phyloP scores from a whole-genome alignment of 495 filamentous ascomycete species.

The Penicillium steckii region DNA sequence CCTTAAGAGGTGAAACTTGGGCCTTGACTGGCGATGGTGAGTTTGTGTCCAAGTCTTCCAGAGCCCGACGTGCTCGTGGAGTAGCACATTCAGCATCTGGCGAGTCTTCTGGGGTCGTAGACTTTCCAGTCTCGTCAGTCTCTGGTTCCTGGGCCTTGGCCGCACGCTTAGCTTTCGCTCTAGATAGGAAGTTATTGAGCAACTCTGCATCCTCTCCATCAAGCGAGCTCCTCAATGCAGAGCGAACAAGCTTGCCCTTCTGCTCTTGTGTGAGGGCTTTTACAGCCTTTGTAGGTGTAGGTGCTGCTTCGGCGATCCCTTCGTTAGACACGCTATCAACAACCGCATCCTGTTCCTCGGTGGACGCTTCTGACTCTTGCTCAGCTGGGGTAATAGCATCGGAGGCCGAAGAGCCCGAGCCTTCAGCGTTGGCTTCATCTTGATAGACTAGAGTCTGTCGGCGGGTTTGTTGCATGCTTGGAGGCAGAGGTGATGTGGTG shows the following conservation, averaged over 20 bases:
- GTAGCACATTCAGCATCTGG: slow-evolving; percentile 31
- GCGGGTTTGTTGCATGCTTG: neutral
- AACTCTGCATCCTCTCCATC: slow-evolving; percentile 57
- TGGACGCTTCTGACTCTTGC: slow-evolving; percentile 1
- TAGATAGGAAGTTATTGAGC: slow-evolving; percentile 60
- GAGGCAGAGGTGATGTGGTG: neutral
- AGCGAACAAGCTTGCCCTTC: slow-evolving; percentile 39
- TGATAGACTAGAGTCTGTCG: neutral
- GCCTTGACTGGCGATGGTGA: slow-evolving; percentile 51
- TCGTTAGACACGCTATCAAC: slow-evolving; percentile 3
- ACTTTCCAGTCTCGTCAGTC: slow-evolving; percentile 13
- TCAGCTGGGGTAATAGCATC: neutral
- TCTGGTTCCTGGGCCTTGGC: slow-evolving; percentile 38
- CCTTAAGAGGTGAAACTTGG: slow-evolving; percentile 31
- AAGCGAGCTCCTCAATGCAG: slow-evolving; percentile 43
- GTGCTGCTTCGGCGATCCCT: neutral
- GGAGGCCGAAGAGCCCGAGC: neutral
- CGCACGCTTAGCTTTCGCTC: slow-evolving; percentile 58
- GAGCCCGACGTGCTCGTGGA: slow-evolving; percentile 44
- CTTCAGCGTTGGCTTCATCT: neutral
- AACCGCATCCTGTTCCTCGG: slow-evolving; percentile 2
- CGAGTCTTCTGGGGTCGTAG: slow-evolving; percentile 18
- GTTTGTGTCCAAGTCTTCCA: slow-evolving; percentile 54
- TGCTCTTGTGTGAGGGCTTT: slow-evolving; percentile 31
- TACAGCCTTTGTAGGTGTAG: slow-evolving; percentile 15